Evolutionary conservation across 2,329 filamentous ascomycete species (phyloP), one percentile per base, ranked within the genome.

Genomic region (Aspergillus ochraceus): DNA sequence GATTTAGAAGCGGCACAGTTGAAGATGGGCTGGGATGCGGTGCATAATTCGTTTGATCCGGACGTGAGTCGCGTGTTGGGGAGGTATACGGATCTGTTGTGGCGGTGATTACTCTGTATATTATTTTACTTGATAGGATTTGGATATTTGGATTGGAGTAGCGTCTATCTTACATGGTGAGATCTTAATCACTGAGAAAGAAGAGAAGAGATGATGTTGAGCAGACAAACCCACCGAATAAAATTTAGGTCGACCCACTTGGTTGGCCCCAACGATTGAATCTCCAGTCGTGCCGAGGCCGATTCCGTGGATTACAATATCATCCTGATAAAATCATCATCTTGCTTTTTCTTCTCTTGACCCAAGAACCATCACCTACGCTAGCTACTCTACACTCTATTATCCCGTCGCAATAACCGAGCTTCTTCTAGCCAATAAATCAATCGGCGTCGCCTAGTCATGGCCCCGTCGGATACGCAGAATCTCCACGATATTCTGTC

Each of bases 31-130:
- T 50, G 55, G 58, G 50, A 60, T 54, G 58, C 49, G 17, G 50
- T 57, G 58, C 54, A 57, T 57, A 20, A 30, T 9, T 49, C 50
- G 19, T 60, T 60, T 36, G 54, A 60, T 36, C 46, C 52, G 45
- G 55, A 57, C 39, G 45, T 51, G 12, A 57, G 46, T 53, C 50
- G 45, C 12, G 22, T 57, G 12, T 49, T 60, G 24, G 55, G 54
- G 12, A 6, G 54, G 11, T 59, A 55, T 22, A 49, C 29, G 14
- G 39, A 53, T 50, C 26, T 57, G 6, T 8, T 57, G 49, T 57
- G 55, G 55, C 47, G 36, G 36, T 42, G 36, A 42, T 17, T 6
- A 26, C 6, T 26, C 24, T 8, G 24, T 24, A 3, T 24, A 24
- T 3, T 24, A 5, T 24, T 24, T 24, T 24, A 24, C 24, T 24